These are phyloP conservation scores for Monosporozyma siamensis DNA, from an alignment of 805 yeast genomes.

Conservation along the genomic window DNA sequence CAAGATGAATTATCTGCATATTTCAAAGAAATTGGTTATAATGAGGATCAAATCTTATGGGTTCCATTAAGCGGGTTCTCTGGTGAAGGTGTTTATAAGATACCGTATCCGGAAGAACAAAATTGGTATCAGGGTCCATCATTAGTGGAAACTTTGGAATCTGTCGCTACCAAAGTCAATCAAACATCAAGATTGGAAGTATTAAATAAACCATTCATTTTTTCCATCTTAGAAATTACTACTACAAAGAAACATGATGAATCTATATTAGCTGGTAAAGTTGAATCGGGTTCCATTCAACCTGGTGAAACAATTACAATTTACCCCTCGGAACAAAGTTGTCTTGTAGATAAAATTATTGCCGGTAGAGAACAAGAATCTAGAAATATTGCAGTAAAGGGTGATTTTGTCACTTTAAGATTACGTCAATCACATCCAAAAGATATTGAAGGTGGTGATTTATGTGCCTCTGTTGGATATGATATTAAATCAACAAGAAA, in stretches of 20 bases:
- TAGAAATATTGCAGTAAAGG: slow-evolving; percentile 37
- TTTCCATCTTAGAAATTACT: slow-evolving; percentile 56
- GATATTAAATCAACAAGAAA: slow-evolving; percentile 40
- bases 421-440: slow-evolving; percentile 30
- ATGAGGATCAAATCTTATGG: slow-evolving; percentile 67
- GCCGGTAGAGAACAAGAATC: slow-evolving; percentile 19
- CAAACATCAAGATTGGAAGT: slow-evolving; percentile 17
- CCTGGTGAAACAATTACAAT: slow-evolving; percentile 56
- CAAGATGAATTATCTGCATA: slow-evolving; percentile 64
- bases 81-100: slow-evolving; percentile 90
- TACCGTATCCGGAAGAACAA: slow-evolving; percentile 41
- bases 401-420: slow-evolving; percentile 45
- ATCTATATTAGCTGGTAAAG: slow-evolving; percentile 51
- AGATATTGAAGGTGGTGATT: slow-evolving; percentile 56
- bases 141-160: slow-evolving; percentile 73
- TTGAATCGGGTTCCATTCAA: slow-evolving; percentile 59
- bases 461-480: slow-evolving; percentile 42
- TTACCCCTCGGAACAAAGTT: slow-evolving; percentile 41
- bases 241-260: slow-evolving; percentile 41
- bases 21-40: slow-evolving; percentile 79
- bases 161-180: slow-evolving; percentile 15
- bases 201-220: slow-evolving; percentile 38
- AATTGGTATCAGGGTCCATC: slow-evolving; percentile 92
- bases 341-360: slow-evolving; percentile 32
- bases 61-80: slow-evolving; percentile 97